Base-by-base conservation (phyloP, 176 grass and related monocot genomes). In the Juncus effusus region DNA sequence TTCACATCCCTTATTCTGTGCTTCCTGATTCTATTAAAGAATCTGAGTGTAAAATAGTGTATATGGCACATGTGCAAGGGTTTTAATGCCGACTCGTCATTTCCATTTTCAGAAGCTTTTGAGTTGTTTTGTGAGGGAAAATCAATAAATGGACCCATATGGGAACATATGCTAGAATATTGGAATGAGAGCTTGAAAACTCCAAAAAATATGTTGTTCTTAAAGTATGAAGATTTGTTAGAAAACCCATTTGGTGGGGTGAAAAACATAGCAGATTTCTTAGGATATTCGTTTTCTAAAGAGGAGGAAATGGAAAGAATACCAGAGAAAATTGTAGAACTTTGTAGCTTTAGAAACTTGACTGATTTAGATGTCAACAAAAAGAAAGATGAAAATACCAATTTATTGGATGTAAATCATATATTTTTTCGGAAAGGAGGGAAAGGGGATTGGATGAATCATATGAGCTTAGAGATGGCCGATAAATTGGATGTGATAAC, bases 171-270 rank as follows among this genome's bases (percentile, higher is more conserved):
- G 4, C 16, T 65, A 8, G 45, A 64, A 4, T 80, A 74, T 40
- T 74, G 69, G 77, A 10, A 80, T 13, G 60, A 42, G 19, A 65
- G 69, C 10, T 2, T 59, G 45, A 64, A 13, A 45, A 58, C 15
- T 3, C 77, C 77, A 1, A 14, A 65, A 13, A 65, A 19, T 4
- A 45, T 80, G 11, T 3, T 80, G 16, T 74, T 80, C 51, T 12
- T 80, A 15, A 13, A 19, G 2, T 80, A 80, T 36, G 51, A 80
- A 60, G 69, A 80, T 6, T 64, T 80, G 59, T 6, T 80, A 1
- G 44, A 75, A 3, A 16, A 65, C 44, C 62, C 13, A 3, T 16
- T 65, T 50, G 62, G 7, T 0, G 50, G 6, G 1, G 7, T 50
- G 12, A 65, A 65, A 28, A 28, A 28, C 19, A 28, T 28, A 28